Evolutionary conservation across 1,284 basidiomycete genomes (phyloP).

Genomic region (Agroathelia rolfsii): DNA sequence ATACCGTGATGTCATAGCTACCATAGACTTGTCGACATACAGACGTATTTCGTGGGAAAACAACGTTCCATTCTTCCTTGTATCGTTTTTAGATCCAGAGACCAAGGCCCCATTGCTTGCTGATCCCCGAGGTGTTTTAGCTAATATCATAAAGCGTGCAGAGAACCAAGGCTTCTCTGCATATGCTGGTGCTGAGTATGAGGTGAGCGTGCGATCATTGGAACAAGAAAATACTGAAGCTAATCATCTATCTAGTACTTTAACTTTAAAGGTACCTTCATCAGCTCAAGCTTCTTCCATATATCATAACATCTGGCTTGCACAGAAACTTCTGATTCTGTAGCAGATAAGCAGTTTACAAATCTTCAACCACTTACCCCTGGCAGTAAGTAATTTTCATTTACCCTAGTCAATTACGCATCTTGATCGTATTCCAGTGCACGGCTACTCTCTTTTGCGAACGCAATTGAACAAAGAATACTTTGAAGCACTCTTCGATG

Average conservation of each 20-base stretch:
- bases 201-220: conserved; percentile 44
- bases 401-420: conserved; percentile 2
- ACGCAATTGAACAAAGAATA: conserved; percentile 85
- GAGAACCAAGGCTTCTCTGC: conserved; percentile 44
- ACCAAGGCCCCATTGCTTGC: conserved; percentile 67
- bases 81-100: conserved; percentile 83
- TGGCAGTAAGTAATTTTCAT: conserved; percentile 60
- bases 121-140: conserved; percentile 81
- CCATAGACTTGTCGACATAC: conserved; percentile 77
- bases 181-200: conserved; percentile 84
- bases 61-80: conserved; percentile 86
- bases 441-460: conserved; percentile 85
- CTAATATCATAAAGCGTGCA: conserved; percentile 45
- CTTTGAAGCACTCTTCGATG: conserved; percentile 84
- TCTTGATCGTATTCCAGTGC: conserved; percentile 45
- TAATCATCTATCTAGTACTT: conserved; percentile 60
- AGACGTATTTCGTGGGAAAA: conserved; percentile 90
- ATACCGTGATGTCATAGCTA: conserved; percentile 80
- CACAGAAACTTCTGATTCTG: conserved; percentile 70
- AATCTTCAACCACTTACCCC: conserved; percentile 75
- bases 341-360: conserved; percentile 72
- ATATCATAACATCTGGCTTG: conserved; percentile 5
- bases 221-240: too few species aligned
- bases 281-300: background rate
- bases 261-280: conserved; percentile 71